These are phyloP conservation scores for Lachancea sp. DNA, from an alignment of 805 yeast genomes.

Conservation along the genomic window DNA sequence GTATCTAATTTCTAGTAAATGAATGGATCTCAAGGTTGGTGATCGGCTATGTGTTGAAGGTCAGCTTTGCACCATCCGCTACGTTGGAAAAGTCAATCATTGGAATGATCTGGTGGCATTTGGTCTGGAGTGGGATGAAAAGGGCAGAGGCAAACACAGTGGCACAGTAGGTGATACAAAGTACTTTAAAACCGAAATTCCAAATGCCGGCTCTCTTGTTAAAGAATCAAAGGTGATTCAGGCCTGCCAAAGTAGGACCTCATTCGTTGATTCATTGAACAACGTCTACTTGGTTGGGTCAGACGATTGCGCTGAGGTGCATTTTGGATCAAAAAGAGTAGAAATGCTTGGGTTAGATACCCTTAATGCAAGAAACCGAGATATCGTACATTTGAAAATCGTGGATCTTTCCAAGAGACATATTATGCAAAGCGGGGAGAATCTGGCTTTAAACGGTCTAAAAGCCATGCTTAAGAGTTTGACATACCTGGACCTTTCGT, in stretches of 20 bases:
- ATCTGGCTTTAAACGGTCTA: neutral
- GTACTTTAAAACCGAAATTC: slow-evolving; percentile 43
- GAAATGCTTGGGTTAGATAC: slow-evolving; percentile 64
- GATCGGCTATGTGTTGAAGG: slow-evolving; percentile 36
- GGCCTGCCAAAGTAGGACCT: slow-evolving; percentile 27
- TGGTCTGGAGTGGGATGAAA: slow-evolving; percentile 86
- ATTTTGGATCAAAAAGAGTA: slow-evolving; percentile 52
- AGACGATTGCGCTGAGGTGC: slow-evolving; percentile 40
- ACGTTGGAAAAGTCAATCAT: slow-evolving; percentile 49
- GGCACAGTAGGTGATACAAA: slow-evolving; percentile 50
- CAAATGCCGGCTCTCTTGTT: slow-evolving; percentile 23
- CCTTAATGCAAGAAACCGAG: slow-evolving; percentile 41
- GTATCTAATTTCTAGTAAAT: neutral
- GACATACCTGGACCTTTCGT: slow-evolving; percentile 50
- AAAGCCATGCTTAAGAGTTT: slow-evolving; percentile 16
- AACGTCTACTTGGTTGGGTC: slow-evolving; percentile 3
- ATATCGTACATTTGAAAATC: slow-evolving; percentile 40
- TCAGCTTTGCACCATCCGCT: slow-evolving; percentile 57
- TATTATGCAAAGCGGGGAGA: slow-evolving; percentile 1
- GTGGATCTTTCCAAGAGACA: neutral
- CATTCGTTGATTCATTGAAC: slow-evolving; percentile 45
- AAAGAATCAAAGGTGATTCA: slow-evolving; percentile 22
- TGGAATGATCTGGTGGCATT: slow-evolving; percentile 56
- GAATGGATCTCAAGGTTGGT: slow-evolving; percentile 14
- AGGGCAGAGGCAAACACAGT: slow-evolving; percentile 60